Base-by-base conservation (phyloP, 179 eudicot species). In the Spinacia oleracea region DNA sequence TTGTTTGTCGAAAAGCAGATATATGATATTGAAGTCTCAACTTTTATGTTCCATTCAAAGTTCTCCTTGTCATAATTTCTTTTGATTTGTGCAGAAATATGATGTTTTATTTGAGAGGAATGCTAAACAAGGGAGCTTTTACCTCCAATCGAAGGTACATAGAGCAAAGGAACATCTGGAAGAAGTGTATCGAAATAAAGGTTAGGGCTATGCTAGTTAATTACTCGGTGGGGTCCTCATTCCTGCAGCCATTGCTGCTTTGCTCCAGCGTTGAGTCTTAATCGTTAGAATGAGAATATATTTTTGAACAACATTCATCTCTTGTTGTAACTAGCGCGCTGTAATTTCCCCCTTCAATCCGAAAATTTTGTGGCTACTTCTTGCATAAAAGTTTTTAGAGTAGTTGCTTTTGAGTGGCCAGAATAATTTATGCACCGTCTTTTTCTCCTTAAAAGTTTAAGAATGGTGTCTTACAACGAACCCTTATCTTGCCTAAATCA, bases 61-160 rank as follows among this genome's bases (percentile, higher is more conserved):
- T 20, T 27, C 8, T 45, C 31, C n/a, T 48, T 56, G 46, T 82
- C 46, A 68, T 27, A 48, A 50, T 27, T 70, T 69, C n/a, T 64
- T 14, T 65, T 15, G 23, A 76, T 42, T 16, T 63, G 38, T 78
- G 83, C 93, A 93, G 99, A 96, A 81, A 69, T 93, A 96, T 32
- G 89, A 93, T 77, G 90, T 73, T 48, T 81, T 93, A 65, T 96
- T 96, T 78, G 92, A 93, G 82, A 86, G 81, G 40, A 96, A 96
- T 77, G 96, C 93, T 11, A 89, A 88, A 86, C 93, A 74, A 78
- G 99, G 99, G 77, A 96, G 96, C 85, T 96, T 93, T 78, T 93
- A 96, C 80, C 91, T 96, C 59, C 99, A 93, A 72, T 92, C 98
- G 0, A 96, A 93, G 85, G 99, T 96, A 78, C 96, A 93, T 81